phyloP scores from a whole-genome alignment of 768 basidiomycete genomes.

The Mycena maculata region DNA sequence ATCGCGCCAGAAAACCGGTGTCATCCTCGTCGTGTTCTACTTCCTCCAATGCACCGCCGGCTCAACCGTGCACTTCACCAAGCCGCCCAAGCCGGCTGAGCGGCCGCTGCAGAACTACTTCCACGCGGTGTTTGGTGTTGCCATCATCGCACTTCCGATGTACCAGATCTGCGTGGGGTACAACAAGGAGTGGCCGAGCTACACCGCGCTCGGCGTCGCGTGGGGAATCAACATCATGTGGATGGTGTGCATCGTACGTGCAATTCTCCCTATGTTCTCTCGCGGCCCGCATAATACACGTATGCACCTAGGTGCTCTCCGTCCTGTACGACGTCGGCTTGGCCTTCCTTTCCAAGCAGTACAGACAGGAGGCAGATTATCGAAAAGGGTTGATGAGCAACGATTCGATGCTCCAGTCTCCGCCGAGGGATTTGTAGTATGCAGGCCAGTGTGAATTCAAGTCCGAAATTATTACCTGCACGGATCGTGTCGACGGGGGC shows the following conservation, averaged over 20 bases:
- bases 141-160: constrained; percentile 59
- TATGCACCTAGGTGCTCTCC: constrained; percentile 51
- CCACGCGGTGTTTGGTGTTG: constrained; percentile 65
- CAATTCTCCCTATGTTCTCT: neutral
- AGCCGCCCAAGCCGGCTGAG: constrained; percentile 47
- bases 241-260: constrained; percentile 61
- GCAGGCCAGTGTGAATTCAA: no score
- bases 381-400: constrained; percentile 24
- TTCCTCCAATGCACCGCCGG: constrained; percentile 61
- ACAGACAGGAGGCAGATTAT: constrained; percentile 51
- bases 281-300: neutral
- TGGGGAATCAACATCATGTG: constrained; percentile 53
- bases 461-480: no score
- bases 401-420: no score
- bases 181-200: constrained; percentile 58
- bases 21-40: constrained; percentile 61
- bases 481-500: no score
- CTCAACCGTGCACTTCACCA: constrained; percentile 63
- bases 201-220: constrained; percentile 53
- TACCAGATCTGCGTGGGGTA: constrained; percentile 62
- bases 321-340: constrained; percentile 56
- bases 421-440: no score
- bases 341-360: constrained; percentile 58
- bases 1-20: constrained; percentile 63
- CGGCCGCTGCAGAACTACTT: constrained; percentile 66